These are phyloP conservation scores for Hyaloscypha bicolor DNA, from an alignment of 495 filamentous ascomycete species.

Conservation along the genomic window DNA sequence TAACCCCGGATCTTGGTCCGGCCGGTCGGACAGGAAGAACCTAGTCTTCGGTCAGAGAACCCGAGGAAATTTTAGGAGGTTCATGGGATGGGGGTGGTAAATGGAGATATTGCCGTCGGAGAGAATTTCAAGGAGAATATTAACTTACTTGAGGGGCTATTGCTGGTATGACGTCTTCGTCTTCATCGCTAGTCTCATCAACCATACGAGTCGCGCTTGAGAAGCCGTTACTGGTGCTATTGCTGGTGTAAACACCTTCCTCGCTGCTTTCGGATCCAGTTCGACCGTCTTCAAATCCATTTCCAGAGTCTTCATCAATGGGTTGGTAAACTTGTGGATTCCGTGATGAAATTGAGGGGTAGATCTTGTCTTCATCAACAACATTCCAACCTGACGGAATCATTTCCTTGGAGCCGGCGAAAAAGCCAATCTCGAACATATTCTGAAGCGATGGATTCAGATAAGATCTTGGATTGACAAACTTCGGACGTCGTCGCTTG, in stretches of 20 bases:
- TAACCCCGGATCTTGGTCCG: constrained; percentile 21
- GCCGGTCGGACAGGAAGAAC: constrained; percentile 32
- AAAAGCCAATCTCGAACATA: constrained; percentile 71
- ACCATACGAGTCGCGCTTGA: constrained; percentile 46
- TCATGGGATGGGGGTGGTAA: background rate
- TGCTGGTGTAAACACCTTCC: constrained; percentile 7
- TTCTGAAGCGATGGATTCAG: constrained; percentile 57
- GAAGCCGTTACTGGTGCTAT: background rate
- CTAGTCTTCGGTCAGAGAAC: constrained; percentile 31
- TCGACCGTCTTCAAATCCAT: constrained; percentile 34
- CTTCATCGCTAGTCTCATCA: constrained; percentile 55
- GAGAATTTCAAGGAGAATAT: too few relatives aligned
- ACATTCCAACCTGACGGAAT: constrained; percentile 67
- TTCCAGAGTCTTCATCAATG: constrained; percentile 27
- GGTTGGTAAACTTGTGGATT: constrained; percentile 36
- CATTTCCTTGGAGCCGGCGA: constrained; percentile 50
- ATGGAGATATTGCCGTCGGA: too few relatives aligned
- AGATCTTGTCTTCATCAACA: constrained; percentile 56
- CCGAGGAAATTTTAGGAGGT: background rate
- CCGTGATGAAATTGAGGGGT: constrained; percentile 60
- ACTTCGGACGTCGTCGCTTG: constrained; percentile 28
- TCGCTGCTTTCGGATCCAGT: constrained; percentile 35
- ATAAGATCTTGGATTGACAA: constrained; percentile 22
- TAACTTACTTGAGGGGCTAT: constrained; percentile 30
- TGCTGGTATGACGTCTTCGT: constrained; percentile 37